A percentile compares a stretch with the other conserved stretches of the same genome.
These are phyloP conservation scores for Schizosaccharomyces pombe DNA, from an alignment of 805 yeast genomes.

Conservation along the genomic window DNA sequence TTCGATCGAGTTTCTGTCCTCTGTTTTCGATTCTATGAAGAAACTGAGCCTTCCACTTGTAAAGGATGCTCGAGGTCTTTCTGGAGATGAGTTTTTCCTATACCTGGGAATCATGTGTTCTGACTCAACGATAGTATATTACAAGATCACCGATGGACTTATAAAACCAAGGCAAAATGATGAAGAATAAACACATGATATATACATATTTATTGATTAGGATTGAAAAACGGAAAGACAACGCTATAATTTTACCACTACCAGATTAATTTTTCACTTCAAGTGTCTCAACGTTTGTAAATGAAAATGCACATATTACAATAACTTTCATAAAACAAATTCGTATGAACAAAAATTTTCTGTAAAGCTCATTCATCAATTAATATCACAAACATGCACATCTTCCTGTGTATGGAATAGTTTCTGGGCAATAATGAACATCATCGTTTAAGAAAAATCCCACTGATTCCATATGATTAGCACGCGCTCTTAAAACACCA, in stretches of 20 bases:
- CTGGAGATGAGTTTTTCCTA: background rate
- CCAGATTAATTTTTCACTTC: too few relatives aligned
- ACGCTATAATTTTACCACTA: too few relatives aligned
- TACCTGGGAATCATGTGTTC: background rate
- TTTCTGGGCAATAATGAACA: background rate
- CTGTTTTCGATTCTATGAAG: background rate
- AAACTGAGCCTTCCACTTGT: background rate
- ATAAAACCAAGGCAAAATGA: conserved; percentile 3
- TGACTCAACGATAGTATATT: conserved; percentile 3
- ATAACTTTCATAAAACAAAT: too few relatives aligned
- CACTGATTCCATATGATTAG: background rate
- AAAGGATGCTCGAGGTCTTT: background rate
- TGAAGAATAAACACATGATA: background rate
- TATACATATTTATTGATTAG: background rate
- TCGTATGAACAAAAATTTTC: too few relatives aligned
- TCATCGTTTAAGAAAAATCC: background rate
- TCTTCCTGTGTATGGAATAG: too few relatives aligned
- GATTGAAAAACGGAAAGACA: background rate
- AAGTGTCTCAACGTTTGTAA: too few relatives aligned
- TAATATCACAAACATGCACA: too few relatives aligned
- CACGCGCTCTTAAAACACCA: background rate
- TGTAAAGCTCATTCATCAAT: too few relatives aligned
- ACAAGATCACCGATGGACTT: conserved; percentile 1
- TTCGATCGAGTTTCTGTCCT: background rate
- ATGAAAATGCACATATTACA: too few relatives aligned